Base-by-base conservation (phyloP, 495 filamentous ascomycete genomes). In the Penicillium desertorum region DNA sequence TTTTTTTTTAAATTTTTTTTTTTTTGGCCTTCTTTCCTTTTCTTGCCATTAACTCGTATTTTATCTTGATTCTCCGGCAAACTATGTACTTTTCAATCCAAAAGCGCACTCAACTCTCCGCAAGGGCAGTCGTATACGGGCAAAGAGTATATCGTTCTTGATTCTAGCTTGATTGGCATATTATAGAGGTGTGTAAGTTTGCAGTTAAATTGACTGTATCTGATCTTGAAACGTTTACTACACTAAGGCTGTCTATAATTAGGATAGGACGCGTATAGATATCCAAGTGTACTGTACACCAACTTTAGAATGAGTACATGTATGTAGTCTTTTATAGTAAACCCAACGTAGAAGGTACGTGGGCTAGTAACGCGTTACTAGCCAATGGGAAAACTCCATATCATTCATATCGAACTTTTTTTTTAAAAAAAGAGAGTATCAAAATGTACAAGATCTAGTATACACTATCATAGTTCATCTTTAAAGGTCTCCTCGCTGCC, bases 401-500 rank as follows among this genome's bases (percentile, higher is more conserved):
- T 12, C 37, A 6, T 11, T 25, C 7, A 27, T 39, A 16, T 53
- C 12, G 12, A 4, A n/a, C 20, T 53, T n/a, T n/a, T n/a, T n/a
- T n/a, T n/a, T 5, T 9, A 14, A 12, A 17, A 17, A 27, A 39
- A 14, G 36, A 11, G n/a, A 41, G 2, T 45, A 30, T 19, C 34
- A 20, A 54, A 51, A 57, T 48, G 41, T 50, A 45, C 44, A 29
- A 14, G 17, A 22, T 55, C 23, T 62, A 59, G 42, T 57, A 43
- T 56, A 61, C 49, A 63, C 34, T 23, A 27, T 69, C 65, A 85
- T 68, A 84, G 62, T 59, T 85, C 83, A 59, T 85, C 79, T 58
- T 80, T 81, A 52, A 78, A 83, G 6, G 74, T 70, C 68, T 83
- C 81, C 62, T 82, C 71, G 56, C 77, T 80, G 4, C 78, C 80